These are phyloP conservation scores for Skeletonema grethae DNA, from an alignment of 108 stramenopile genomes.

Conservation along the genomic window DNA sequence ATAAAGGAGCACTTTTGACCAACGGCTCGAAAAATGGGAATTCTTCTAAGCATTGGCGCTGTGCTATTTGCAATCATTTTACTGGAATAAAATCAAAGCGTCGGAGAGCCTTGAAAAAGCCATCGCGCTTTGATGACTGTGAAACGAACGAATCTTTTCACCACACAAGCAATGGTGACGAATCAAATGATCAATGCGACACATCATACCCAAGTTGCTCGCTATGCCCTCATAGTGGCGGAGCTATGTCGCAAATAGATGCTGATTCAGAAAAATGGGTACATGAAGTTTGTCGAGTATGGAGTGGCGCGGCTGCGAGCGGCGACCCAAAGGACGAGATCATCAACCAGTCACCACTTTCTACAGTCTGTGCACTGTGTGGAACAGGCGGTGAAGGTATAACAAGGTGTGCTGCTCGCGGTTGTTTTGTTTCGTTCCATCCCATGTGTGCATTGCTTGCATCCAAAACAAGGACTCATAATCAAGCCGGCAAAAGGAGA, in stretches of 20 bases:
- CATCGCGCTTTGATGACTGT: slow-evolving; percentile 37
- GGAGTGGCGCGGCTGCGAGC: slow-evolving; percentile 36
- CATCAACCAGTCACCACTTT: slow-evolving; percentile 20
- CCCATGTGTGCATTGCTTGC: slow-evolving; percentile 79
- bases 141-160: slow-evolving; percentile 14
- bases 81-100: slow-evolving; percentile 13
- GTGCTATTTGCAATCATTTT: slow-evolving; percentile 48
- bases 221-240: slow-evolving; percentile 65
- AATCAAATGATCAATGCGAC: slow-evolving; percentile 22
- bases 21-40: slow-evolving; percentile 7
- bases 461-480: slow-evolving; percentile 26
- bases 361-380: slow-evolving; percentile 59
- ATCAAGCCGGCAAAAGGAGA: slow-evolving; percentile 4
- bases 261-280: slow-evolving; percentile 41
- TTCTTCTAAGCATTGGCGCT: slow-evolving; percentile 25
- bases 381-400: slow-evolving; percentile 49
- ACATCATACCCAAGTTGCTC: slow-evolving; percentile 46
- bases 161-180: slow-evolving; percentile 1
- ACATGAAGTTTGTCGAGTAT: slow-evolving; percentile 75
- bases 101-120: slow-evolving; percentile 20
- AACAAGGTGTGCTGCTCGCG: slow-evolving; percentile 66
- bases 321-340: slow-evolving; percentile 13
- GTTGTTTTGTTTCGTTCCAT: slow-evolving; percentile 73
- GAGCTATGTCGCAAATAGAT: slow-evolving; percentile 62
- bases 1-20: slow-evolving; percentile 34